Evolutionary conservation across 768 basidiomycete genomes (phyloP).

Genomic region (Trametes villosa): DNA sequence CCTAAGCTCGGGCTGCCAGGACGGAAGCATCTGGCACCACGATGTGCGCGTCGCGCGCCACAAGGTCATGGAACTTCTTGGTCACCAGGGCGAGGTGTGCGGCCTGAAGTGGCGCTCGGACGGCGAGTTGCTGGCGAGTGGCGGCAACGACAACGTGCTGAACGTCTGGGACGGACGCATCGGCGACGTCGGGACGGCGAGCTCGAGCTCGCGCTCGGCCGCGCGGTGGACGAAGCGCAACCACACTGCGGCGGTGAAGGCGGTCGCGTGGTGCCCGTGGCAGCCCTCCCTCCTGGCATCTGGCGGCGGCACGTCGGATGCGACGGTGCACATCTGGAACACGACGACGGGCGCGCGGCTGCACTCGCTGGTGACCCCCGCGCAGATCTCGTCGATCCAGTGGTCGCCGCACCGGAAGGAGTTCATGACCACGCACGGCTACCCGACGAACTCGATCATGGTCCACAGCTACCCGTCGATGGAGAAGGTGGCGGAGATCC

Average conservation of each 20-base stretch:
- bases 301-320: conserved; percentile 95
- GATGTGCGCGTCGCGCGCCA: conserved; percentile 85
- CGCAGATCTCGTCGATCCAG: conserved; percentile 90
- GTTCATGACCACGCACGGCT: conserved; percentile 90
- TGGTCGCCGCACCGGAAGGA: conserved; percentile 91
- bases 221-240: conserved; percentile 59
- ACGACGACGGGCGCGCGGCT: conserved; percentile 90
- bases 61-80: conserved; percentile 87
- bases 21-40: conserved; percentile 96
- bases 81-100: conserved; percentile 93
- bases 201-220: conserved; percentile 24
- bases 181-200: conserved; percentile 30
- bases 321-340: conserved; percentile 90
- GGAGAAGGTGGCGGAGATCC: conserved; percentile 81
- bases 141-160: conserved; percentile 97
- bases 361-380: conserved; percentile 83
- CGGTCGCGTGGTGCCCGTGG: conserved; percentile 98
- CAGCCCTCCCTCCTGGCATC: conserved; percentile 88
- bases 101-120: conserved; percentile 89
- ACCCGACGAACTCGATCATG: conserved; percentile 85
- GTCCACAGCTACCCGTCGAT: conserved; percentile 86
- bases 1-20: conserved; percentile 85
- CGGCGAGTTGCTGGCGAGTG: conserved; percentile 89
- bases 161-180: conserved; percentile 93
- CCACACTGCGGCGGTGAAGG: conserved; percentile 59